A percentile compares a stretch with the other conserved stretches of the same genome.
Evolutionary conservation across 2,329 filamentous ascomycete species (phyloP).

Genomic region (Rasamsonia emersonii): DNA sequence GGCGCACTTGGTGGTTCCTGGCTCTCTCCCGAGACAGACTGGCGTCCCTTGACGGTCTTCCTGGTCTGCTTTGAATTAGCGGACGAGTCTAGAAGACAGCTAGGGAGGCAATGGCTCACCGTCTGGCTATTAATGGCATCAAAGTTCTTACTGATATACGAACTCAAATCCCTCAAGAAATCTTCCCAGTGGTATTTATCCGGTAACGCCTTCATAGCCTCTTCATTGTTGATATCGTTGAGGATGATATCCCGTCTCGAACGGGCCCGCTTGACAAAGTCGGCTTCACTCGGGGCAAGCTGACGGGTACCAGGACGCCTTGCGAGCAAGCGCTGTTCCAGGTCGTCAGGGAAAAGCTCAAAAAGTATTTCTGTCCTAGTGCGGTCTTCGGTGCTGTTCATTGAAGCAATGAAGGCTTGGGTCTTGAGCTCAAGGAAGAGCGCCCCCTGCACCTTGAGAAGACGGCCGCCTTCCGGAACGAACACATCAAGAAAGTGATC

Average conservation of each 20-base stretch:
- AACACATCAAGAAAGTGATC: slow-evolving; percentile 57
- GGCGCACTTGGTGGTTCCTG: slow-evolving; percentile 29
- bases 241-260: slow-evolving; percentile 51
- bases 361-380: slow-evolving; percentile 49
- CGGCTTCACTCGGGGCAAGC: slow-evolving; percentile 50
- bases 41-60: slow-evolving; percentile 30
- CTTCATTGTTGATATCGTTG: slow-evolving; percentile 44
- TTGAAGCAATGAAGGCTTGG: slow-evolving; percentile 56
- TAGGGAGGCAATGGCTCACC: slow-evolving; percentile 21
- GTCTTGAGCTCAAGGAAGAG: slow-evolving; percentile 59
- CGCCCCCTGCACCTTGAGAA: slow-evolving; percentile 52
- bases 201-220: slow-evolving; percentile 42
- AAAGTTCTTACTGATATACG: slow-evolving; percentile 51
- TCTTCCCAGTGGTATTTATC: slow-evolving; percentile 57
- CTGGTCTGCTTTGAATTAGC: slow-evolving; percentile 25
- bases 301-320: slow-evolving; percentile 47
- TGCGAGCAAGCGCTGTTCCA: slow-evolving; percentile 46
- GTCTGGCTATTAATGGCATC: slow-evolving; percentile 43
- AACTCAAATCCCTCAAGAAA: slow-evolving; percentile 51
- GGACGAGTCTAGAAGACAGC: not conserved
- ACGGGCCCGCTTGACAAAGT: slow-evolving; percentile 49
- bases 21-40: slow-evolving; percentile 27
- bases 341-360: slow-evolving; percentile 51
- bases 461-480: slow-evolving; percentile 48
- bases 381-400: slow-evolving; percentile 49